These are phyloP conservation scores for Malus hybrid DNA, from an alignment of 331 rosid genomes.

Conservation along the genomic window DNA sequence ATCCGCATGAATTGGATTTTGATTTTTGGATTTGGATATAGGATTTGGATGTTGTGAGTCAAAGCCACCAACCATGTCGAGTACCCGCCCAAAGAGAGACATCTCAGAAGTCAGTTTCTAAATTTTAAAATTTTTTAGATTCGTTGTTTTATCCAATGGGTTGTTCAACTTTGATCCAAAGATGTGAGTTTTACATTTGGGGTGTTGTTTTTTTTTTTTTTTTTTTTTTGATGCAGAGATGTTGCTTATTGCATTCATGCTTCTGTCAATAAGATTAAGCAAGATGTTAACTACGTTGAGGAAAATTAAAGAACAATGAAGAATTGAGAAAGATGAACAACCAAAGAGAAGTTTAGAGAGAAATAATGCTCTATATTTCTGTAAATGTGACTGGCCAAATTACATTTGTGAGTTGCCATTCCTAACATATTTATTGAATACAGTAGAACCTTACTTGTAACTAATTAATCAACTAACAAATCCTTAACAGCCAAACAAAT, in stretches of 20 bases:
- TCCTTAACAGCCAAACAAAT: too few relatives aligned
- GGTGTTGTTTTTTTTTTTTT: background rate
- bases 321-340: too few relatives aligned
- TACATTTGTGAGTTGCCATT: too few relatives aligned
- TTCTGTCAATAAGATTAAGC: conserved; percentile 59
- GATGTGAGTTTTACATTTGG: background rate
- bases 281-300: conserved; percentile 5
- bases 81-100: conserved; percentile 94
- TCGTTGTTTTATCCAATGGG: conserved; percentile 19
- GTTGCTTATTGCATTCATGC: conserved; percentile 86
- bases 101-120: conserved; percentile 63
- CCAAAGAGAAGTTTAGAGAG: too few relatives aligned
- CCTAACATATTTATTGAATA: too few relatives aligned
- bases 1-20: background rate
- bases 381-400: too few relatives aligned
- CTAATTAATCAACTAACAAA: too few relatives aligned
- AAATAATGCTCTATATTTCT: too few relatives aligned
- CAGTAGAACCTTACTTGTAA: too few relatives aligned
- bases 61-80: conserved; percentile 78
- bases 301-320: too few relatives aligned
- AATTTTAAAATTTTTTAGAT: conserved; percentile 13
- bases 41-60: conserved; percentile 99
- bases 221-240: conserved; percentile 38
- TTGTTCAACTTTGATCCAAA: conserved; percentile 1
- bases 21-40: conserved; percentile 27